phyloP scores from a whole-genome alignment of 2,329 filamentous ascomycete species.

The Lasiodiplodia sp. region DNA sequence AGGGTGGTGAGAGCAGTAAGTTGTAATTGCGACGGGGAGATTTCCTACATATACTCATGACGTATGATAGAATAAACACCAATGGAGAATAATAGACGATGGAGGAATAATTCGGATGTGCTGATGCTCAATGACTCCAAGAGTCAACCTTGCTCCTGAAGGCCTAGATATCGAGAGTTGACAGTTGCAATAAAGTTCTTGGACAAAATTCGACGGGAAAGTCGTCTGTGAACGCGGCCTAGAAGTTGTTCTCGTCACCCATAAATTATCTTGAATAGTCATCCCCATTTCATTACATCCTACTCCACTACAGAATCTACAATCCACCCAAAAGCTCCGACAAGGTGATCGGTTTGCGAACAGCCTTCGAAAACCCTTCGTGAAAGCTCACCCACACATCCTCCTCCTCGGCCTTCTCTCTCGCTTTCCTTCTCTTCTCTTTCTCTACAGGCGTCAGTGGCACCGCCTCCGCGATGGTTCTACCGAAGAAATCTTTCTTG shows the following conservation, averaged over 20 bases:
- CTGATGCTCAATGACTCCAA: no score
- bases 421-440: conserved; percentile 44
- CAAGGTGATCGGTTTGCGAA: conserved; percentile 84
- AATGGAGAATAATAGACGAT: background rate
- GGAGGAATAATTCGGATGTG: no score
- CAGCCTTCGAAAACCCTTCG: conserved; percentile 91
- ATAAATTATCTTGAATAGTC: background rate
- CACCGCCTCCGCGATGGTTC: conserved; percentile 63
- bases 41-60: conserved; percentile 7
- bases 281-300: background rate
- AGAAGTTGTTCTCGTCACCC: background rate
- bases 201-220: no score
- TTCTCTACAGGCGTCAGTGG: conserved; percentile 49
- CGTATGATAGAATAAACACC: conserved; percentile 10
- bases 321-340: conserved; percentile 77
- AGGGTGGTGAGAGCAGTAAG: conserved; percentile 40
- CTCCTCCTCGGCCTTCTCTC: conserved; percentile 51
- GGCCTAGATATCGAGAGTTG: no score
- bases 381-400: conserved; percentile 87
- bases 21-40: conserved; percentile 34
- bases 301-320: conserved; percentile 43
- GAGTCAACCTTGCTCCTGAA: no score
- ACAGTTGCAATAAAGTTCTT: no score
- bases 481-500: conserved; percentile 87
- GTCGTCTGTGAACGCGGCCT: background rate